A percentile compares a stretch with the other conserved stretches of the same genome.
Evolutionary conservation across 495 filamentous ascomycete species (phyloP).

Genomic region (Penicillium atrosanguineum): DNA sequence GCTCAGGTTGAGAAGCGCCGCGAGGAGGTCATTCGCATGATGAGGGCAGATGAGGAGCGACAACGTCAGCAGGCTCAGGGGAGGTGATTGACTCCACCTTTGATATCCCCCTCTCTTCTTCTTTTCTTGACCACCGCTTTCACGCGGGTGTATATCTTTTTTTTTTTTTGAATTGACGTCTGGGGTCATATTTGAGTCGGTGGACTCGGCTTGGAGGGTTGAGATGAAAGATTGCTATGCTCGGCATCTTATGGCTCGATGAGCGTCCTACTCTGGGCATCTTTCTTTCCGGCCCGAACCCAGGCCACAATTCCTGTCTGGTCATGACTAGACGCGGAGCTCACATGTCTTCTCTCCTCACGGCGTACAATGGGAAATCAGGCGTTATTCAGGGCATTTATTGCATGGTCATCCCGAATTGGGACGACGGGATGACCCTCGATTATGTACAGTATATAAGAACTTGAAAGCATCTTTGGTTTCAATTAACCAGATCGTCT

Average conservation of each 20-base stretch:
- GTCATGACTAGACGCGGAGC: background rate
- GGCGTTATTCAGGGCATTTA: slow-evolving; percentile 28
- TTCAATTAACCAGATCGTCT: slow-evolving; percentile 11
- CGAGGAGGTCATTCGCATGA: slow-evolving; percentile 49
- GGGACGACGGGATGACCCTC: slow-evolving; percentile 17
- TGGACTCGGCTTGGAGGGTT: background rate
- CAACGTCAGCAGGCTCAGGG: slow-evolving; percentile 20
- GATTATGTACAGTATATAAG: slow-evolving; percentile 27
- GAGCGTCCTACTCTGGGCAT: background rate
- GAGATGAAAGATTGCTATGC: background rate
- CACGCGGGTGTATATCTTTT: slow-evolving; percentile 20
- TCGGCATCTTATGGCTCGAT: background rate
- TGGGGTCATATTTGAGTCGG: slow-evolving; percentile 9
- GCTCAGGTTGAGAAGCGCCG: slow-evolving; percentile 42
- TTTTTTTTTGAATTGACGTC: slow-evolving; percentile 25
- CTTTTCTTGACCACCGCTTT: background rate
- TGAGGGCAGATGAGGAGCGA: slow-evolving; percentile 53
- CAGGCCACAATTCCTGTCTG: background rate
- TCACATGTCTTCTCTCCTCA: slow-evolving; percentile 22
- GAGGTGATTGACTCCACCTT: slow-evolving; percentile 17
- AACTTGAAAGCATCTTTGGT: slow-evolving; percentile 7
- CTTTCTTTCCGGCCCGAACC: background rate
- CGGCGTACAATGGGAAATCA: slow-evolving; percentile 21
- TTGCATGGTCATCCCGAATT: slow-evolving; percentile 23
- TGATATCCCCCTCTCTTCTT: slow-evolving; percentile 4